These are phyloP conservation scores for Neofusicoccum sp. DNA, from an alignment of 2,329 filamentous ascomycete species.

Conservation along the genomic window DNA sequence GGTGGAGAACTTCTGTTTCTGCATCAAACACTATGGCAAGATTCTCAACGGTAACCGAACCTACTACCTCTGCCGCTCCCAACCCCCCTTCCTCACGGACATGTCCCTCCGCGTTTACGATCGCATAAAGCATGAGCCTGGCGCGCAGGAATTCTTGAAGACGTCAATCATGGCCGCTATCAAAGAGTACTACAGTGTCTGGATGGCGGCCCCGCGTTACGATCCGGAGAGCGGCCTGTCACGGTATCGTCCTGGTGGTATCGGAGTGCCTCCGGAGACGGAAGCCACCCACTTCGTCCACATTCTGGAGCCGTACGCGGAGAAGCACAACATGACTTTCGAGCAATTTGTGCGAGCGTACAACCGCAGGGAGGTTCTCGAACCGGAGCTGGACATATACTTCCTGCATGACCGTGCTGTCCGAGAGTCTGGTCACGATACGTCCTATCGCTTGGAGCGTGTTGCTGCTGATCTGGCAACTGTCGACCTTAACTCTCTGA, in stretches of 20 bases:
- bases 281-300: slow-evolving; percentile 85
- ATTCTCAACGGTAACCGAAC: slow-evolving; percentile 95
- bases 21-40: slow-evolving; percentile 97
- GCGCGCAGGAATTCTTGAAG: slow-evolving; percentile 76
- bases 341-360: slow-evolving; percentile 85
- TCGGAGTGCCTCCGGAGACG: slow-evolving; percentile 87
- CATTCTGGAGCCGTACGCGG: slow-evolving; percentile 73
- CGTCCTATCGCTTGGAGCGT: slow-evolving; percentile 86
- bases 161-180: slow-evolving; percentile 84
- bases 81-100: slow-evolving; percentile 95
- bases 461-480: slow-evolving; percentile 87
- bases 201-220: slow-evolving; percentile 69
- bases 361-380: slow-evolving; percentile 71
- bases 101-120: slow-evolving; percentile 95
- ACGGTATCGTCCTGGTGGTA: slow-evolving; percentile 77
- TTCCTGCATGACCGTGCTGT: slow-evolving; percentile 95
- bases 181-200: slow-evolving; percentile 92
- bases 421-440: slow-evolving; percentile 95
- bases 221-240: slow-evolving; percentile 78
- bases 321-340: slow-evolving; percentile 81
- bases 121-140: slow-evolving; percentile 82
- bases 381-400: slow-evolving; percentile 91
- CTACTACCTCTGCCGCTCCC: slow-evolving; percentile 91
- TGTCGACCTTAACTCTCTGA: slow-evolving; percentile 87
- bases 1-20: slow-evolving; percentile 96